Base-by-base conservation (phyloP, 2,329 filamentous ascomycete genomes). In the Dryadomyces quercus-mongolicae region DNA sequence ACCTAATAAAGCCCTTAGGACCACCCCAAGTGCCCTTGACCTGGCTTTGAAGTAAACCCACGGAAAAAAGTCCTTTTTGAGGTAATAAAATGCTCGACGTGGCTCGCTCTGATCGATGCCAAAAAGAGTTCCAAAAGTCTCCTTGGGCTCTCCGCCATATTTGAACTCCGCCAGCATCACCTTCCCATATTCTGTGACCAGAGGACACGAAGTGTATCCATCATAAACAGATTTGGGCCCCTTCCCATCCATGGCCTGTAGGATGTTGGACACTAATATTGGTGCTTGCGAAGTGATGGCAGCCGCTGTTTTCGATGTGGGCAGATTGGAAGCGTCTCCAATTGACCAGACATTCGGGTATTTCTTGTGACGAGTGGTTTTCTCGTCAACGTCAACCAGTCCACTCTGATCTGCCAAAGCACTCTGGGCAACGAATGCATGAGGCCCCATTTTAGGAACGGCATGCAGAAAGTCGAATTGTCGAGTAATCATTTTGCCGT, bases 271-370 rank as follows among this genome's bases (percentile, higher is more conserved):
- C n/a, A 73, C 64, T 53, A 74, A 62, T 16, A 74, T 69, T 1
- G 71, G 71, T 1, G 68, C 64, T 60, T 74, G 69, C 5, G 71
- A 63, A 1, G 71, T 69, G 60, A 74, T 69, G 42, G 71, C 71
- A 8, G 71, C 71, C 0, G 71, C 70, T 9, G 71, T 74, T 65
- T 74, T 74, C 62, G 65, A 77, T 0, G 77, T 82, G 1, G 78
- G 78, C 51, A 82, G 63, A 49, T 72, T 78, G n/a, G 78, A 78
- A 0, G 78, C 79, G 56, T 82, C 79, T 15, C 79, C 79, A 0
- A 71, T 70, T 5, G 77, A 79, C 78, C 78, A 82, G 53, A 82
- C 73, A 52, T 82, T 82, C 59, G 66, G 56, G 61, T 69, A 81
- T 60, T 71, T 77, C 57, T 70, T 75, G 66, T 81, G 77, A 15